A percentile compares a stretch with the other conserved stretches of the same genome.
Conservation (phyloP, 345 rosid genomes). For the Rhodamnia argentea region DNA sequence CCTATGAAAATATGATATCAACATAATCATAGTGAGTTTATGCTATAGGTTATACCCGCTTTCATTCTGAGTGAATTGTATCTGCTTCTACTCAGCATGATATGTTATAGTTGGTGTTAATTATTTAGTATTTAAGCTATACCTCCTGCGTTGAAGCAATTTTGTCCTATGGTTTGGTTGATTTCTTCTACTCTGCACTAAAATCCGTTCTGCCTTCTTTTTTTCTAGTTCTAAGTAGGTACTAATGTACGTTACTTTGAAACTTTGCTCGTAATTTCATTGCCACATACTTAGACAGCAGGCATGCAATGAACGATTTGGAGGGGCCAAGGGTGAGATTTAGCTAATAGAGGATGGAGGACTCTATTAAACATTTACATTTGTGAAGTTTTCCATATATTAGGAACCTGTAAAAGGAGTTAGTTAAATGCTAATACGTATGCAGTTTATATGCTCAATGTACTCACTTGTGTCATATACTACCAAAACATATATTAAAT, state of each 20-base stretch:
- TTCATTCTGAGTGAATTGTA: background rate
- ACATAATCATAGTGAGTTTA: background rate
- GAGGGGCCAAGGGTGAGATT: background rate
- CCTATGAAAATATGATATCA: background rate
- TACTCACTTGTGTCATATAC: background rate
- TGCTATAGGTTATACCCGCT: background rate
- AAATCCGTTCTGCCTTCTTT: background rate
- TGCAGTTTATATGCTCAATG: background rate
- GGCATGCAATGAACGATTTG: background rate
- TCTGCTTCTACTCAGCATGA: background rate
- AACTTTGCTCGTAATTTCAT: background rate
- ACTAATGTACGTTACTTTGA: background rate
- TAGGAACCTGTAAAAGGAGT: background rate
- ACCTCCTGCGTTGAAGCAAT: background rate
- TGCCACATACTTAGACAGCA: background rate
- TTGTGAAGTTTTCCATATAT: background rate
- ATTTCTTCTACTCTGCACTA: background rate
- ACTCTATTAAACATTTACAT: background rate
- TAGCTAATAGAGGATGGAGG: background rate
- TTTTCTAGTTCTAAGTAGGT: background rate
- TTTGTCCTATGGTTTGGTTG: background rate
- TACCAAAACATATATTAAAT: background rate
- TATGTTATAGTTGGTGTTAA: background rate
- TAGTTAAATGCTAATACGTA: background rate
- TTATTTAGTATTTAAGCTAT: background rate